These are phyloP conservation scores for Pseudogymnoascus sp. DNA, from an alignment of 2,329 filamentous ascomycete genomes.

Conservation along the genomic window DNA sequence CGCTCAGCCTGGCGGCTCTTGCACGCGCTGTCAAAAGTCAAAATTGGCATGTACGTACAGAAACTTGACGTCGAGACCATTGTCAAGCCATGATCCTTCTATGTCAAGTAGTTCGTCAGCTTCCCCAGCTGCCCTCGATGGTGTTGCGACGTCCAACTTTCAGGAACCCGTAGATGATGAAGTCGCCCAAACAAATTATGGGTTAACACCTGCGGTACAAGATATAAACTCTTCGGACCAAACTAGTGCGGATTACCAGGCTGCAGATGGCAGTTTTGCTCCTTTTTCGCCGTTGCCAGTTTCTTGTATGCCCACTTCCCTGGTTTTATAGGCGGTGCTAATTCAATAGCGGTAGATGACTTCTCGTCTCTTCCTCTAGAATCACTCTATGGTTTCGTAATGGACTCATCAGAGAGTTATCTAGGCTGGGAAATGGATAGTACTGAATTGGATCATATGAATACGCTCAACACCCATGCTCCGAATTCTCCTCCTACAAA, in stretches of 20 bases:
- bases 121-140: not conserved
- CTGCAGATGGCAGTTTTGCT: not conserved
- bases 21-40: conserved; percentile 12
- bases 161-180: not conserved
- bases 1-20: conserved; percentile 11
- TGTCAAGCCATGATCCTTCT: not conserved
- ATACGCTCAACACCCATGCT: conserved; percentile 12
- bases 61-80: not conserved
- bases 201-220: not conserved
- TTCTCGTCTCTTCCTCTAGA: conserved; percentile 13
- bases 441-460: conserved; percentile 12
- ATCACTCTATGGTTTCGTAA: conserved; percentile 14
- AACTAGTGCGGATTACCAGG: not conserved
- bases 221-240: not conserved
- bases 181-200: not conserved
- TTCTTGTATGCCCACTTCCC: not conserved
- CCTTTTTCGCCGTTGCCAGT: not conserved
- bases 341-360: conserved; percentile 11
- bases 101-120: not conserved
- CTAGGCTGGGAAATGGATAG: conserved; percentile 15
- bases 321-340: not conserved
- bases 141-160: not conserved
- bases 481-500: conserved; percentile 13
- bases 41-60: conserved; percentile 12
- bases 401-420: conserved; percentile 15